phyloP scores from a whole-genome alignment of 2,329 filamentous ascomycete genomes.

The Zalaria sp. region DNA sequence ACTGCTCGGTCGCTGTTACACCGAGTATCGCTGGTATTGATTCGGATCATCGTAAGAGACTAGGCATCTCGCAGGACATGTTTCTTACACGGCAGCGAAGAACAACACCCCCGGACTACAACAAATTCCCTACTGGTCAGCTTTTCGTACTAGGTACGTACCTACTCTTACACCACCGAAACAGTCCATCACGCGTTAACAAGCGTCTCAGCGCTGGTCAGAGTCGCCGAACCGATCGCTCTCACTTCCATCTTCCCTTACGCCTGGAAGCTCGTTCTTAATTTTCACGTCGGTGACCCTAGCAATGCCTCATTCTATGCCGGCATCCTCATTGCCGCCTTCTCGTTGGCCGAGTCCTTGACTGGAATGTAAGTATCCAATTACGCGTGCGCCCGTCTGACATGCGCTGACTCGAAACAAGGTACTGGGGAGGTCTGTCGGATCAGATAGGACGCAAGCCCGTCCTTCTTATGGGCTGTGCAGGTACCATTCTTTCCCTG shows the following conservation, averaged over 20 bases:
- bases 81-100: constrained; percentile 45
- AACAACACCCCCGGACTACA: constrained; percentile 42
- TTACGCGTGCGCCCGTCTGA: neutral
- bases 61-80: constrained; percentile 21
- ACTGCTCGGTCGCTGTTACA: too few species aligned
- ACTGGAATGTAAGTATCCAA: constrained; percentile 50
- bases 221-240: constrained; percentile 82
- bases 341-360: constrained; percentile 65
- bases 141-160: constrained; percentile 69
- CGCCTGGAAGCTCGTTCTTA: constrained; percentile 69
- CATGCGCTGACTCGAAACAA: constrained; percentile 4
- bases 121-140: constrained; percentile 69
- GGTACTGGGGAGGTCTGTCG: constrained; percentile 69
- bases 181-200: neutral
- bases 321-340: constrained; percentile 75
- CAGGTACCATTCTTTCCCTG: constrained; percentile 72
- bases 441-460: constrained; percentile 77
- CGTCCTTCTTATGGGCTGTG: constrained; percentile 65
- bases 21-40: too few species aligned
- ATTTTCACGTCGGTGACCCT: constrained; percentile 56
- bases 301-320: constrained; percentile 77
- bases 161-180: neutral
- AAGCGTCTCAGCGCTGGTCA: constrained; percentile 58
- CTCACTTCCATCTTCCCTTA: constrained; percentile 91
- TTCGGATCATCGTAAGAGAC: neutral